A percentile compares a stretch with the other conserved stretches of the same genome.
phyloP scores from a whole-genome alignment of 179 eudicot species.

The Carnegiea gigantea region DNA sequence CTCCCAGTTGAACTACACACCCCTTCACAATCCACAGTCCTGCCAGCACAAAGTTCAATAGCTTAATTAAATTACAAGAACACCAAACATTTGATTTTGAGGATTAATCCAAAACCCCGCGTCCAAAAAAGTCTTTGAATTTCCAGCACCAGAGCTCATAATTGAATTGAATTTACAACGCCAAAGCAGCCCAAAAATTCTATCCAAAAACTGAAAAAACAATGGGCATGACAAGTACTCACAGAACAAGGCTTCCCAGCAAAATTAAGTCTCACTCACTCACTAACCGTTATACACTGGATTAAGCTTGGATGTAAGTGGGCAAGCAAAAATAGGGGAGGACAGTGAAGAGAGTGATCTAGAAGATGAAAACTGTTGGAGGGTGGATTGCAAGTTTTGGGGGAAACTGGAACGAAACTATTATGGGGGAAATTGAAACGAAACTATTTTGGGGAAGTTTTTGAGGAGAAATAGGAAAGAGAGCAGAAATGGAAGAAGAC shows the following conservation, averaged over 20 bases:
- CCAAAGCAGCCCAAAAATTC: background rate
- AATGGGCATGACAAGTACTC: background rate
- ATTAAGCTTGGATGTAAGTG: constrained; percentile 3
- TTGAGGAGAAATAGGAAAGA: constrained; percentile 5
- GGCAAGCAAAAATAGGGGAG: background rate
- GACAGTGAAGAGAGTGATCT: background rate
- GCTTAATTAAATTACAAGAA: background rate
- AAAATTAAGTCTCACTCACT: background rate
- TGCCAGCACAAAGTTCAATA: background rate
- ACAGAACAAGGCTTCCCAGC: background rate
- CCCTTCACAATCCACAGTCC: constrained; percentile 23
- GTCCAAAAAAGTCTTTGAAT: background rate
- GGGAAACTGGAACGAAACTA: background rate
- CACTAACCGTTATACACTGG: background rate
- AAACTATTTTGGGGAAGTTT: background rate
- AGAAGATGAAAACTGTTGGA: constrained; percentile 14
- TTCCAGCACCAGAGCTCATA: background rate
- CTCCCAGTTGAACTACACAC: constrained; percentile 13
- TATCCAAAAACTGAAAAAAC: background rate
- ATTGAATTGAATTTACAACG: background rate
- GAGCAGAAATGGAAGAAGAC: constrained; percentile 12
- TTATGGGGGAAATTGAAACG: background rate
- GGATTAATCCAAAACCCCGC: background rate
- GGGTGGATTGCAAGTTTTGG: constrained; percentile 1
- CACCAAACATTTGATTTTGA: background rate